phyloP scores from a whole-genome alignment of 805 yeast species.

The Scheffersomyces amazonensis region DNA sequence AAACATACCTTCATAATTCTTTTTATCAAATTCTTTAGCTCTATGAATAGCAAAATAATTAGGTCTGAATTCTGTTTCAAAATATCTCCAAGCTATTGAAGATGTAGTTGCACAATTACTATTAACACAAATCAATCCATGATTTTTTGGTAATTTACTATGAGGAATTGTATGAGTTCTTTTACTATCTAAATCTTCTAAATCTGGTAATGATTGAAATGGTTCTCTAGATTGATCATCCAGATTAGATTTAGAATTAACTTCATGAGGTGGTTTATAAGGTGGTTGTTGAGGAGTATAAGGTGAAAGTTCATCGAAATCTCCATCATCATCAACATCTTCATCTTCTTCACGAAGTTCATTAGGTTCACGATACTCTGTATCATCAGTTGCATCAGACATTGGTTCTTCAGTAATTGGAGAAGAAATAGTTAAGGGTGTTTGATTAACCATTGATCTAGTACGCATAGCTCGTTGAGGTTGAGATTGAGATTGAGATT shows the following conservation, averaged over 20 bases:
- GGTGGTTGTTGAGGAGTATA: constrained; percentile 42
- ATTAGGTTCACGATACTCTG: constrained; percentile 25
- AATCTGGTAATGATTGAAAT: constrained; percentile 40
- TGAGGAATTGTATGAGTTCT: constrained; percentile 40
- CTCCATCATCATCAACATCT: constrained; percentile 17
- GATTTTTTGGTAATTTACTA: constrained; percentile 35
- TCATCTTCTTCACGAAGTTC: constrained; percentile 15
- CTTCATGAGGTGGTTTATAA: constrained; percentile 19
- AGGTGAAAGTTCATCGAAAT: constrained; percentile 30
- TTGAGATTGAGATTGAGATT: constrained; percentile 10
- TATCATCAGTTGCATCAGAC: constrained; percentile 36
- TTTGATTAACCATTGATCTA: constrained; percentile 38
- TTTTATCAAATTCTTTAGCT: constrained; percentile 37
- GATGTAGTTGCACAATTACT: constrained; percentile 36
- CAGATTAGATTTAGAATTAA: constrained; percentile 1
- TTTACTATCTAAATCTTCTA: constrained; percentile 43
- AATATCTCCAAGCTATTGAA: constrained; percentile 43
- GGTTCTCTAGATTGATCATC: constrained; percentile 1
- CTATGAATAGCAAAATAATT: constrained; percentile 35
- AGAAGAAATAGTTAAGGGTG: constrained; percentile 32
- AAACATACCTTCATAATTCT: constrained; percentile 43
- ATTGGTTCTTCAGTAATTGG: constrained; percentile 40
- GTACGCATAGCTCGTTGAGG: constrained; percentile 43
- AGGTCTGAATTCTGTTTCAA: constrained; percentile 38
- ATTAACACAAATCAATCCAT: constrained; percentile 39